These are phyloP conservation scores for Cyclospora cayetanensis DNA, from an alignment of 169 alveolate genomes.

Conservation along the genomic window DNA sequence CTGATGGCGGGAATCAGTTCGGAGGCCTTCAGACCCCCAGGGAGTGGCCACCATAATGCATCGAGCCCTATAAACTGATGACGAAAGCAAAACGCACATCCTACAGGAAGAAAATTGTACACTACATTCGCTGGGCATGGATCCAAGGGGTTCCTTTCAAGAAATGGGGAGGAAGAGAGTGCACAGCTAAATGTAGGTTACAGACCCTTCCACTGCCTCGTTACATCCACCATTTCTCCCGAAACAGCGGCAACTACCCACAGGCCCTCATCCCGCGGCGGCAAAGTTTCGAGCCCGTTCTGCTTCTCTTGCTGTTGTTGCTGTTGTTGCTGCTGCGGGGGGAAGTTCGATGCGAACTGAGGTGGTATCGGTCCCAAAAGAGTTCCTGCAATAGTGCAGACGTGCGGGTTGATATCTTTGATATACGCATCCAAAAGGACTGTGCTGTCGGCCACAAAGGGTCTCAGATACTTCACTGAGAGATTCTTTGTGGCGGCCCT, in stretches of 20 bases:
- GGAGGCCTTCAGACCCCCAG: background rate
- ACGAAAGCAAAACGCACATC: background rate
- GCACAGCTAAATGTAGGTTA: background rate
- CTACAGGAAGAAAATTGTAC: background rate
- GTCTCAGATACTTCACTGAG: background rate
- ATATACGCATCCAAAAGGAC: background rate
- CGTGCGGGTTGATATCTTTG: too few species aligned
- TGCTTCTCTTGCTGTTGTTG: background rate
- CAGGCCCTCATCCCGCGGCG: conserved; percentile 4
- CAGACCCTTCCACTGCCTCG: conserved; percentile 1
- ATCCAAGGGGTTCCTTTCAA: background rate
- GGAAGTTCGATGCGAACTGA: too few species aligned
- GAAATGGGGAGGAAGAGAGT: background rate
- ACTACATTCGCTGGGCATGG: background rate
- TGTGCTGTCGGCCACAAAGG: background rate
- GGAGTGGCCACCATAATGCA: background rate
- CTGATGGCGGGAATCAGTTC: background rate
- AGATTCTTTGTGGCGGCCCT: conserved; percentile 46
- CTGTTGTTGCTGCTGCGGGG: conserved; percentile 7
- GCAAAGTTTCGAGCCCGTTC: background rate
- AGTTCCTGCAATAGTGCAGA: background rate
- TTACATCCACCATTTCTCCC: conserved; percentile 49
- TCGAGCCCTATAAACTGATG: background rate
- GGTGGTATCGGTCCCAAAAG: background rate
- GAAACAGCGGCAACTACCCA: conserved; percentile 27